These are phyloP conservation scores for Chrysanthemum makinoi DNA, from an alignment of 129 eudicot species.

Conservation along the genomic window DNA sequence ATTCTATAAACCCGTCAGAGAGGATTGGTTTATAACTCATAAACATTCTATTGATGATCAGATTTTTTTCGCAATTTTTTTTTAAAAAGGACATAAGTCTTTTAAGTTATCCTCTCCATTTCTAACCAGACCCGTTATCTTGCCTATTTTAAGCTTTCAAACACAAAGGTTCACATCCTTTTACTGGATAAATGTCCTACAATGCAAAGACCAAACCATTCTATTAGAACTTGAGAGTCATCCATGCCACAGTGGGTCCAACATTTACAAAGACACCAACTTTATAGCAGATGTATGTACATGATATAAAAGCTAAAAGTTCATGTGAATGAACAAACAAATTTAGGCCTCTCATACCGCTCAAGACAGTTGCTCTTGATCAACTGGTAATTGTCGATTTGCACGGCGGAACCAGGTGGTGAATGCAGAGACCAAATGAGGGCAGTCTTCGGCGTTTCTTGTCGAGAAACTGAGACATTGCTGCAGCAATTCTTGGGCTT, in stretches of 20 bases:
- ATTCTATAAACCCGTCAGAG: no score
- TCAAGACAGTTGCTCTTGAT: conserved; percentile 31
- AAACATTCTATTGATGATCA: no score
- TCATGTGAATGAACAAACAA: not conserved
- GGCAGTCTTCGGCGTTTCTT: conserved; percentile 84
- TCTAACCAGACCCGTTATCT: no score
- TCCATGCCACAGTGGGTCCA: conserved; percentile 15
- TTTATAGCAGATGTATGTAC: conserved; percentile 21
- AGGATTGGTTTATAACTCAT: no score
- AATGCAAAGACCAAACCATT: conserved; percentile 8
- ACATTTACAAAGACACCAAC: conserved; percentile 22
- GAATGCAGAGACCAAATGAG: conserved; percentile 79
- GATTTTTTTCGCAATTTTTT: no score
- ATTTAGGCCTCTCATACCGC: not conserved
- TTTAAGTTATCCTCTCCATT: no score
- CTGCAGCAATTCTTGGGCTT: conserved; percentile 75
- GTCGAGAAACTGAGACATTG: conserved; percentile 95
- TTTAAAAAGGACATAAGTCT: no score
- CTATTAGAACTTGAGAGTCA: conserved; percentile 4
- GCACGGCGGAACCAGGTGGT: conserved; percentile 96
- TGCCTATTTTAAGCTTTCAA: no score
- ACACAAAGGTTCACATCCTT: no score
- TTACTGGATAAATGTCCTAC: no score
- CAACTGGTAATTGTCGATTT: conserved; percentile 39
- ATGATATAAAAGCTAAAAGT: conserved; percentile 4